These are phyloP conservation scores for Diaporthe humulicola DNA, from an alignment of 2,329 filamentous ascomycete genomes.

Conservation along the genomic window DNA sequence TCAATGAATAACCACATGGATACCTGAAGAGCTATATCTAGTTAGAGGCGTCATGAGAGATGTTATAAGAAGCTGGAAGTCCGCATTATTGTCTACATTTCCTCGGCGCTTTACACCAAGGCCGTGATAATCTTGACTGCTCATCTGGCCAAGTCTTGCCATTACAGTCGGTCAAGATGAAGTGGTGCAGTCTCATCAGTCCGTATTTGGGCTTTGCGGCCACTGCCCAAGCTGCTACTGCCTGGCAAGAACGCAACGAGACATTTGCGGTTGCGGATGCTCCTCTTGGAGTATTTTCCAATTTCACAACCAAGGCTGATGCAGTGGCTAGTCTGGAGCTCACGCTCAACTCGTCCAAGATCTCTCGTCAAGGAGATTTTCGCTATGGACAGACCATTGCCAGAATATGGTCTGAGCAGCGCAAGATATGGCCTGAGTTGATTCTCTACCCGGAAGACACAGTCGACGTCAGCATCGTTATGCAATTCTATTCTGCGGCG, in stretches of 20 bases:
- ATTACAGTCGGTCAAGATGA: constrained; percentile 6
- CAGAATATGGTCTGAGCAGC: constrained; percentile 35
- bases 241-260: constrained; percentile 32
- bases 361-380: constrained; percentile 28
- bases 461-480: constrained; percentile 29
- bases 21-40: background rate
- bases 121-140: background rate
- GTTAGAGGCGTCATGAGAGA: background rate
- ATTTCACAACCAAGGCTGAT: constrained; percentile 25
- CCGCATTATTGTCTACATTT: background rate
- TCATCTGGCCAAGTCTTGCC: background rate
- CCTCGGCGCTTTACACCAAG: background rate
- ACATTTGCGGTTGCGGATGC: constrained; percentile 15
- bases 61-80: background rate
- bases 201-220: background rate
- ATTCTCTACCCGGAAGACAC: constrained; percentile 35
- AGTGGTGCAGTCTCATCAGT: constrained; percentile 9
- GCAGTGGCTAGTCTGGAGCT: constrained; percentile 12
- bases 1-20: background rate
- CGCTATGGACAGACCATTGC: constrained; percentile 33
- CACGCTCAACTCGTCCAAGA: constrained; percentile 23
- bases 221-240: constrained; percentile 17
- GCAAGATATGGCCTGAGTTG: constrained; percentile 33
- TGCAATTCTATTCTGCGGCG: constrained; percentile 36
- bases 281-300: constrained; percentile 21